These are phyloP conservation scores for Coelastrella sp. DNA, from an alignment of 139 green algal species.

Conservation along the genomic window DNA sequence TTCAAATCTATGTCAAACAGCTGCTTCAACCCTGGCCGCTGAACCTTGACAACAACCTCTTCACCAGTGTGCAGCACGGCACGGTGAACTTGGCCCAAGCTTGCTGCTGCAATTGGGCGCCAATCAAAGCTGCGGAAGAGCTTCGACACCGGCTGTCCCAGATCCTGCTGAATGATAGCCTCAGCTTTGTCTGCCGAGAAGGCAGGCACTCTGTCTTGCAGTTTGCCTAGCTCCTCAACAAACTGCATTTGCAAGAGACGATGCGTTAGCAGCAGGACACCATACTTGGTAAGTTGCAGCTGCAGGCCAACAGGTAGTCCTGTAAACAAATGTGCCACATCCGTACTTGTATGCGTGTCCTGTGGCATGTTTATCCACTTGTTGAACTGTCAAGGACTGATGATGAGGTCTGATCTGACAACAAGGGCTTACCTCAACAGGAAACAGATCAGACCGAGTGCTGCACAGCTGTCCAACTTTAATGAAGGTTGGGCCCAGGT, in stretches of 20 bases:
- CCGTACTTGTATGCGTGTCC: no score
- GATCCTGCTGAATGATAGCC: conserved; percentile 87
- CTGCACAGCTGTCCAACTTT: conserved; percentile 79
- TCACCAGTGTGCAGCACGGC: conserved; percentile 79
- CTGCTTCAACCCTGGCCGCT: conserved; percentile 89
- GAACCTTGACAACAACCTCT: conserved; percentile 95
- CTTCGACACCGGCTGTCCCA: conserved; percentile 76
- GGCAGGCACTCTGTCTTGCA: conserved; percentile 97
- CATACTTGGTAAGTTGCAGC: no score
- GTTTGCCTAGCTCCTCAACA: conserved; percentile 92
- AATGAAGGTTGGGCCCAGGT: conserved; percentile 92
- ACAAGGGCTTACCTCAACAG: conserved; percentile 51
- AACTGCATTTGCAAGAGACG: conserved; percentile 69
- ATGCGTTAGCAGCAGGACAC: neutral
- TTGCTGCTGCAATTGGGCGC: conserved; percentile 94
- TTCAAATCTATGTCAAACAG: conserved; percentile 97
- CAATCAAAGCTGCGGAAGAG: conserved; percentile 86
- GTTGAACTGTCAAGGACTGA: neutral
- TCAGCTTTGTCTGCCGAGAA: conserved; percentile 85
- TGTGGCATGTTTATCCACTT: no score
- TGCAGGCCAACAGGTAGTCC: no score
- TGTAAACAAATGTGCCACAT: neutral
- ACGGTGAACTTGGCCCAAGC: conserved; percentile 90
- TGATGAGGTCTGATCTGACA: no score
- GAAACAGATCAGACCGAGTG: conserved; percentile 85